Base-by-base conservation (phyloP, 352 stramenopile species). In the Globisporangium takayamanum region DNA sequence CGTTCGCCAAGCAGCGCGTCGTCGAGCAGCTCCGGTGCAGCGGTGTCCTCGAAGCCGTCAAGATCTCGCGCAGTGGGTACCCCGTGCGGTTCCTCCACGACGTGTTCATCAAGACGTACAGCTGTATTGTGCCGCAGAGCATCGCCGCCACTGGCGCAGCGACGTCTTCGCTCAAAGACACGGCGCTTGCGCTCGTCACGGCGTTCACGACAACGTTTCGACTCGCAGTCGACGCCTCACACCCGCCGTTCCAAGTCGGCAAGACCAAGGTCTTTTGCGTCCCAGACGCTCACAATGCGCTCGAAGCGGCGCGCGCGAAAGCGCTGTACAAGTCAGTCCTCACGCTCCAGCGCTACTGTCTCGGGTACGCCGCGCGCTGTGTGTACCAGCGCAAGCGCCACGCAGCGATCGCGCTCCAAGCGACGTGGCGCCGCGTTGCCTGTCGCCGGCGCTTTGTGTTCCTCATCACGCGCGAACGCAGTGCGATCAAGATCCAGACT, bases 1-100 rank as follows among this genome's bases (percentile, higher is more conserved):
- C 75, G 22, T 90, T 96, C 20, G 78, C 92, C 6, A 73, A 71
- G 3, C 72, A 70, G 30, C 83, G 85, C 58, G 59, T 96, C 6
- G 63, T 92, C 53, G 81, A 95, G 53, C 88, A 96, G 59, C 71
- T 96, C 14, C 80, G 80, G 11, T 96, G 86, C 59, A 94, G 85
- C 59, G 88, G 88, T 50, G 83, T 96, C 14, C 50, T 96, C 53
- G 87, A 96, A 68, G 88, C 88, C 11, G 84, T 94, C 41, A 91
- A 94, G 66, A 94, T 96, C 63, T 94, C 86, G 30, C 79, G 87
- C 14, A 89, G 80, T 28, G 86, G 87, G 20, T 95, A 95, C 72
- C 96, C 97, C 36, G 96, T 99, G 55, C 96, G 98, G 59, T 90
- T 99, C 53, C 62, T 74, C 53, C 96, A 99, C 70, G 67, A 90